phyloP scores from a whole-genome alignment of 257 asterid genomes.

The Solanum paucissectum region DNA sequence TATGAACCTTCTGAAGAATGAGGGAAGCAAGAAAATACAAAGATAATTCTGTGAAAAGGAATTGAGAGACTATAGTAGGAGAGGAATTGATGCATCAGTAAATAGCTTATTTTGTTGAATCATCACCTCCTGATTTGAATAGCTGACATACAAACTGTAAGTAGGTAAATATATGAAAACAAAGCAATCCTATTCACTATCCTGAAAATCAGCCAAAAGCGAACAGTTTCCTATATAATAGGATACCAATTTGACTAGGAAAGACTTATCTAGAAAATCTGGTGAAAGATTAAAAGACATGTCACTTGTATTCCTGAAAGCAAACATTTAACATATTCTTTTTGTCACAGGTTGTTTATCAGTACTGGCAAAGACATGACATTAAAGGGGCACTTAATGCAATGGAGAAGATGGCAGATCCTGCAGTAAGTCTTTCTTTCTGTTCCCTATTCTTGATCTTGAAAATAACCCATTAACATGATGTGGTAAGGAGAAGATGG shows the following conservation, averaged over 20 bases:
- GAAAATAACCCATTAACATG: background rate
- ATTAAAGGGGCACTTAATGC: conserved; percentile 72
- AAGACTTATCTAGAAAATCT: background rate
- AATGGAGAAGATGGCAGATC: conserved; percentile 70
- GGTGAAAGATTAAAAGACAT: background rate
- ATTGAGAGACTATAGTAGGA: background rate
- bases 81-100: background rate
- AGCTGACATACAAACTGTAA: background rate
- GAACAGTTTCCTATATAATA: background rate
- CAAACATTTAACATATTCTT: background rate
- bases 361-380: conserved; percentile 82
- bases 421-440: conserved; percentile 37
- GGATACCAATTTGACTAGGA: background rate
- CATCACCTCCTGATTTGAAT: background rate
- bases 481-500: conserved; percentile 49
- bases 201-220: background rate
- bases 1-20: background rate
- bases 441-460: background rate
- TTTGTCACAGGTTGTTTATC: conserved; percentile 52
- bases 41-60: background rate
- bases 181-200: background rate
- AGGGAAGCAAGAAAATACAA: background rate
- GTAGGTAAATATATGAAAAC: background rate
- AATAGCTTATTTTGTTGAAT: background rate
- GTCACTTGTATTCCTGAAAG: background rate